Base-by-base conservation (phyloP, 1,284 basidiomycete species). In the Austropuccinia psidii region DNA sequence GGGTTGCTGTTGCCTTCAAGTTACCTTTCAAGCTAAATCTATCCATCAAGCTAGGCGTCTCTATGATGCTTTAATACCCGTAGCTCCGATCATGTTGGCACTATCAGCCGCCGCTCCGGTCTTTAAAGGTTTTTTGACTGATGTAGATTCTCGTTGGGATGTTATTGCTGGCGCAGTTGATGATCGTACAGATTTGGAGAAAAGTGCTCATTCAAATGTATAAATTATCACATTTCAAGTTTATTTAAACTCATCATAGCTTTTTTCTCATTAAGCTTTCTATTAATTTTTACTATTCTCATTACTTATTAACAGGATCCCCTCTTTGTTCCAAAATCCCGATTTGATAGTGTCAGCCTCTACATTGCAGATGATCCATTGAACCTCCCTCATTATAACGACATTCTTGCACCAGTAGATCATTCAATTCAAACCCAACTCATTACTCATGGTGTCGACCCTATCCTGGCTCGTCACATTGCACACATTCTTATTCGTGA, bases 91-190 rank as follows among this genome's bases (percentile, higher is more conserved):
- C 75, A 87, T 99, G 86, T 91, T 99, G 66, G 96, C 96, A 0
- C 82, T 98, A 78, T 93, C 91, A 0, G 96, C 95, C 24, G 91
- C 92, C 2, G 93, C 92, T 76, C 96, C 96, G 0, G 85, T 92
- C 7, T 99, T 91, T 87, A 86, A 95, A 74, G 96, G 96, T 13
- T 90, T 93, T 79, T 85, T 99, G 50, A 88, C 95, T 35, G 95
- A 98, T 79, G 93, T 98, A 2, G 96, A 99, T 82, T 94, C 91
- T 78, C 87, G 96, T 31, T 99, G 96, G 96, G 92, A 97, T 80
- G 95, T 98, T 24, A 96, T 99, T 77, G 90, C 95, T 4, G 95
- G 90, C 7, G 91, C 91, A 76, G 94, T 98, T 0, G 96, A 99
- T 79, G 96, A 98, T 82, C 87, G 96, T 58, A 98, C 93, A 19